Evolutionary conservation across 495 filamentous ascomycete species (phyloP), one percentile per base, ranked within the genome.

Genomic region (Bombardia bombarda): DNA sequence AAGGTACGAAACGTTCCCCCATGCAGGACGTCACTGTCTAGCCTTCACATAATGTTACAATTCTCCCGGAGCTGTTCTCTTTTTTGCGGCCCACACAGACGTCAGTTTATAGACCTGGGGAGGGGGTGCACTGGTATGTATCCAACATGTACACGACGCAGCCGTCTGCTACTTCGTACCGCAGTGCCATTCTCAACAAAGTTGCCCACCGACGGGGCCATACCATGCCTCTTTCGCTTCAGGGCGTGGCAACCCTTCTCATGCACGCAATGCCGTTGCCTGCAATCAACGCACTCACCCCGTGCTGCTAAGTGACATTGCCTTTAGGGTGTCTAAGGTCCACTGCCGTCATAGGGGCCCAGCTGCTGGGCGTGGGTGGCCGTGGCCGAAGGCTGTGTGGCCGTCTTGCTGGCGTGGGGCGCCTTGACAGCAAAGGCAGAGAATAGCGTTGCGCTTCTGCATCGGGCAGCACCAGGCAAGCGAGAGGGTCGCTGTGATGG

Each of bases 201-300:
- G n/a, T n/a, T n/a, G n/a, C n/a, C n/a, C n/a, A n/a, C n/a, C n/a
- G n/a, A n/a, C n/a, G n/a, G n/a, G n/a, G n/a, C n/a, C n/a, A 4
- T 36, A 36, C 26, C 6, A 18, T 10, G 23, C 17, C 25, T 7
- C 46, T 38, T 6, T 32, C 19, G 37, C 19, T 28, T 38, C 45
- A 28, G 14, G 21, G 45, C 32, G 17, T 30, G 18, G 32, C 41
- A 21, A 26, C 20, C 16, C 20, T 36, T 23, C 25, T 32, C 14
- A 35, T 49, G 47, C 49, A 51, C 38, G 49, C 39, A 46, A 51
- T 51, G 43, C 49, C 43, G 39, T 22, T 40, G 39, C 36, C 43
- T 35, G 38, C 49, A 32, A 40, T 52, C 40, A 39, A 40, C 36
- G 22, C 34, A 35, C 34, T 16, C 40, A 31, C 16, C n/a, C n/a